A percentile compares a stretch with the other conserved stretches of the same genome.
These are phyloP conservation scores for Irpex lacteus DNA, from an alignment of 1,284 basidiomycete genomes.

Conservation along the genomic window DNA sequence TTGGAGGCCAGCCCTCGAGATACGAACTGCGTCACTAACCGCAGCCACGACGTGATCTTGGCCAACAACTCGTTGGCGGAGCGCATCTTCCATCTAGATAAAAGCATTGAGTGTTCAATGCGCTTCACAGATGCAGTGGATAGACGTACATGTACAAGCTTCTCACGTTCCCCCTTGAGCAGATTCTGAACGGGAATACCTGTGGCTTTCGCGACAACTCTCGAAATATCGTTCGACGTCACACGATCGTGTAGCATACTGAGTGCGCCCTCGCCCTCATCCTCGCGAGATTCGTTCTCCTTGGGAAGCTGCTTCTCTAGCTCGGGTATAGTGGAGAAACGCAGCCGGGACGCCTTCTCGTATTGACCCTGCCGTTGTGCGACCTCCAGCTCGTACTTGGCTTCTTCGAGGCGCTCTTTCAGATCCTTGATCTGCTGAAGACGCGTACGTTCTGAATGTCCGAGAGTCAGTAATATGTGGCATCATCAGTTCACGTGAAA, in stretches of 20 bases:
- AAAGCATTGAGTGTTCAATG: conserved; percentile 2
- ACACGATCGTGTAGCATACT: conserved; percentile 84
- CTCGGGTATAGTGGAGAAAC: conserved; percentile 84
- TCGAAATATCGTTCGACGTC: conserved; percentile 84
- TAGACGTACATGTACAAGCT: conserved; percentile 76
- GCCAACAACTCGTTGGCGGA: conserved; percentile 79
- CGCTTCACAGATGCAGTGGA: conserved; percentile 1
- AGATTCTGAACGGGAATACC: conserved; percentile 91
- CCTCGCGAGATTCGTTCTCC: conserved; percentile 46
- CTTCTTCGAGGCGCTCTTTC: conserved; percentile 80
- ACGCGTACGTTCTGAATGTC: conserved; percentile 62
- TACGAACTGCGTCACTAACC: conserved; percentile 85
- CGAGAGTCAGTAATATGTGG: neutral
- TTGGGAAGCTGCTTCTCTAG: conserved; percentile 73
- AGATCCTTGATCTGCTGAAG: conserved; percentile 77
- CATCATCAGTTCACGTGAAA: neutral
- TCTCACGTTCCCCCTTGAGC: conserved; percentile 87
- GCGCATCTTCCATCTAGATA: conserved; percentile 80
- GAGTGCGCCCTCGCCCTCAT: conserved; percentile 44
- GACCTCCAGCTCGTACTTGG: conserved; percentile 84
- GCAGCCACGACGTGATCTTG: conserved; percentile 83
- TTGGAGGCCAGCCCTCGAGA: conserved; percentile 88
- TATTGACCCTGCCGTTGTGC: conserved; percentile 85
- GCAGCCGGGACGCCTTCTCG: conserved; percentile 77
- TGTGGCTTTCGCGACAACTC: conserved; percentile 86